A percentile compares a stretch with the other conserved stretches of the same genome.
These are phyloP conservation scores for Canavalia ensiformis DNA, from an alignment of 306 rosid species.

Conservation along the genomic window DNA sequence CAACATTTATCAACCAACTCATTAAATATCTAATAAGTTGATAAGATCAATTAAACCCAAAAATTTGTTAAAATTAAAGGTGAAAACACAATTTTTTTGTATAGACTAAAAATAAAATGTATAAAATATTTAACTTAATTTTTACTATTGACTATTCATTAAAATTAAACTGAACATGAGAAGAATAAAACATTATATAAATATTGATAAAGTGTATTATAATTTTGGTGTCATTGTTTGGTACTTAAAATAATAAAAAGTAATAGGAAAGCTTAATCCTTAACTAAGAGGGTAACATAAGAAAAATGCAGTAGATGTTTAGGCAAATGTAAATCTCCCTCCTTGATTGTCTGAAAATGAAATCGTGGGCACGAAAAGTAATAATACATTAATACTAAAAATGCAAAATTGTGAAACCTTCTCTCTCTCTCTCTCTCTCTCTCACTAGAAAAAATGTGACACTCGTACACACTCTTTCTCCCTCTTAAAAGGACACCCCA, in stretches of 20 bases:
- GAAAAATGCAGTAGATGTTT: constrained; percentile 18
- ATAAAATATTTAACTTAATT: no score
- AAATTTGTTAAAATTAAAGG: no score
- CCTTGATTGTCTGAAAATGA: constrained; percentile 50
- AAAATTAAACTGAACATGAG: no score
- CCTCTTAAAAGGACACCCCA: constrained; percentile 64
- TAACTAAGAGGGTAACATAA: not conserved
- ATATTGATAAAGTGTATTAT: no score
- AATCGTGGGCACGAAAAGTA: constrained; percentile 48
- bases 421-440: constrained; percentile 38
- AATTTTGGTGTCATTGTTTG: no score
- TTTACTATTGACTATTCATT: no score
- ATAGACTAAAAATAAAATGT: no score
- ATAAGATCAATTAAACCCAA: no score
- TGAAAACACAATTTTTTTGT: no score
- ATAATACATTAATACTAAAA: constrained; percentile 20
- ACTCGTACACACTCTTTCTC: constrained; percentile 49
- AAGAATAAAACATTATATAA: not conserved
- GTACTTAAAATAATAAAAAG: not conserved
- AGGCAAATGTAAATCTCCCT: constrained; percentile 19
- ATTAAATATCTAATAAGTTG: no score
- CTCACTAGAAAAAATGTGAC: constrained; percentile 56
- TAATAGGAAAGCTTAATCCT: not conserved
- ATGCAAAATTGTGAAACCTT: constrained; percentile 41
- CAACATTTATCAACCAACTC: no score